Base-by-base conservation (phyloP, 352 stramenopile genomes). In the Globisporangium iwayamae region DNA sequence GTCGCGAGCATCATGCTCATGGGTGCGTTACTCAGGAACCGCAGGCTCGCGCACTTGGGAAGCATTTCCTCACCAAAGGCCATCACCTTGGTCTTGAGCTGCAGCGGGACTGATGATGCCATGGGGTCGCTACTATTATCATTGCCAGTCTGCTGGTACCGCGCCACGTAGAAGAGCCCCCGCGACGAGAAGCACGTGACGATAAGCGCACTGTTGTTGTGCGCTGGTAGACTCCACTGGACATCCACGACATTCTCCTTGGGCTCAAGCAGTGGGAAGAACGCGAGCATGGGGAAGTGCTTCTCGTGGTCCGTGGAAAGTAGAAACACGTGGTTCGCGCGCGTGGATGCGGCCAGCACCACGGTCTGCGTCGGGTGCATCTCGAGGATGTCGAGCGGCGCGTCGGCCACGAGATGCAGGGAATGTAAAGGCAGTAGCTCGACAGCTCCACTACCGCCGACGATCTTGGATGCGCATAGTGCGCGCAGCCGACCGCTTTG, bases 291-390 rank as follows among this genome's bases (percentile, higher is more conserved):
- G 0, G 63, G 68, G 45, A 94, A 94, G n/a, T 75, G 72, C 38
- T 79, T 81, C 51, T 92, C 82, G 53, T 89, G 81, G 14, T 92
- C 85, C 56, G 90, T 69, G 8, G 81, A 90, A 2, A 92, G 6
- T 7, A 92, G 47, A 46, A 90, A 89, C 3, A 91, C 69, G 0
- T 56, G 53, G 13, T 67, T 54, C 47, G 70, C 72, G 0, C 68
- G 56, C 0, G 85, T 92, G 1, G 85, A 94, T 4, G 79, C 71
- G 1, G 74, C 79, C 45, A 92, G 62, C 5, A 76, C 56, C 18
- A 90, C 74, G 0, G 81, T 59, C 10, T 90, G 80, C 10, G 73
- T 83, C 39, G 80, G 71, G 50, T 94, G 85, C 18, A 90, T 67
- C 22, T 76, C 71, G 2, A 94, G 38, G 0, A 88, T 48, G 60